Percentiles rank a stretch among this genome's conserved stretches.
Conservation (phyloP, 768 basidiomycete genomes). For the Tulasnella sp. region DNA sequence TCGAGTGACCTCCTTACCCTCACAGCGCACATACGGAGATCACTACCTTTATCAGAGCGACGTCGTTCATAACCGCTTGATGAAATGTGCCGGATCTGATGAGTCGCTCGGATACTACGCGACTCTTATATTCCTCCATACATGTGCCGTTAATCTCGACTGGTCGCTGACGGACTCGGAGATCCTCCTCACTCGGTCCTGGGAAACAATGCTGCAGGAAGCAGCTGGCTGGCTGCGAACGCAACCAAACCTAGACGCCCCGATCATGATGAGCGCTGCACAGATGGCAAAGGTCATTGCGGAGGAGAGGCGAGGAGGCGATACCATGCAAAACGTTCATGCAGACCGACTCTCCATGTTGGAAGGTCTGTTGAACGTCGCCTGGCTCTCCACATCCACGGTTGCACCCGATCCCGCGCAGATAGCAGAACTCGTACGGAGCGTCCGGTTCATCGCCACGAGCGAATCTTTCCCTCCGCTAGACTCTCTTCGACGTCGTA, state of each 20-base stretch:
- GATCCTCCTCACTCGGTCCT: conserved; percentile 59
- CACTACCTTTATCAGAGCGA: conserved; percentile 59
- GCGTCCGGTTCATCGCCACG: conserved; percentile 51
- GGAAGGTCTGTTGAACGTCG: conserved; percentile 64
- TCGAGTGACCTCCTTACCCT: conserved; percentile 45
- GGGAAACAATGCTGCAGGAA: conserved; percentile 60
- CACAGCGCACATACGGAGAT: conserved; percentile 69
- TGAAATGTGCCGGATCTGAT: conserved; percentile 29
- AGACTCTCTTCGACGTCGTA: conserved; percentile 54
- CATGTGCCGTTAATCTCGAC: conserved; percentile 75
- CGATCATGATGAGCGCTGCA: conserved; percentile 45
- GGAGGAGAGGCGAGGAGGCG: conserved; percentile 57
- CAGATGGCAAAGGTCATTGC: conserved; percentile 57
- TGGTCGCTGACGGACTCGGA: conserved; percentile 76
- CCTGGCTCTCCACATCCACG: conserved; percentile 41
- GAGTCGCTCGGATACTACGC: conserved; percentile 31
- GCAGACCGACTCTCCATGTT: conserved; percentile 61
- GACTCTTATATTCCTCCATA: conserved; percentile 39
- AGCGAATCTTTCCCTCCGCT: conserved; percentile 67
- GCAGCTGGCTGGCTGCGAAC: conserved; percentile 52
- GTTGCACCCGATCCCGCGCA: conserved; percentile 40
- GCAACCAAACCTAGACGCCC: conserved; percentile 43
- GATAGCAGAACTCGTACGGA: conserved; percentile 50
- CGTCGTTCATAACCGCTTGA: conserved; percentile 49
- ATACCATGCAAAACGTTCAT: conserved; percentile 78